phyloP scores from a whole-genome alignment of 2,329 filamentous ascomycete species.

The Cytospora piceicola region DNA sequence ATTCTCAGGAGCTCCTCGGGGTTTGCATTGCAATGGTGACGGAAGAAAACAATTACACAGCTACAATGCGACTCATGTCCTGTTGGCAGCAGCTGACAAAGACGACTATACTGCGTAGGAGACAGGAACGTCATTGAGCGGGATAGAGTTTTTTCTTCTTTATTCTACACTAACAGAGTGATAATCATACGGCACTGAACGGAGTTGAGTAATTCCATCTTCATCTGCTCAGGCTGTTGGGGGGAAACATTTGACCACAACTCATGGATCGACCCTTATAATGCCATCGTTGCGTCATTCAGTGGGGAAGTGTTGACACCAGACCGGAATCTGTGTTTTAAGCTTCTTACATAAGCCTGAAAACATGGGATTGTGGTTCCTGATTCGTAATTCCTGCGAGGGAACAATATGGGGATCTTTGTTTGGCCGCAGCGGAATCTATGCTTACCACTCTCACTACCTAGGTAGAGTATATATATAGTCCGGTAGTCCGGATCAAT shows the following conservation, averaged over 20 bases:
- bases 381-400: background rate
- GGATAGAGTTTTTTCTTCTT: background rate
- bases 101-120: too few relatives aligned
- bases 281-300: background rate
- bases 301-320: background rate
- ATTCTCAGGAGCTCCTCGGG: background rate
- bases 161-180: background rate
- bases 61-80: background rate
- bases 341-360: background rate
- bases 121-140: background rate
- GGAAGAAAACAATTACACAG: too few relatives aligned
- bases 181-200: too few relatives aligned
- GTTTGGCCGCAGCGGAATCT: too few relatives aligned
- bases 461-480: too few relatives aligned
- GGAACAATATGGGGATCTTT: background rate
- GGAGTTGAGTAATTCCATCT: too few relatives aligned
- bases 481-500: too few relatives aligned
- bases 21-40: slow-evolving; percentile 2
- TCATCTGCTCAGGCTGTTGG: too few relatives aligned
- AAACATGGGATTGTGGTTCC: background rate
- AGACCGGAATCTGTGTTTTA: background rate
- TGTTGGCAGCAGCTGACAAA: background rate
- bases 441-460: too few relatives aligned
- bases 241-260: too few relatives aligned
- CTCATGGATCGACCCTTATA: background rate